Percentiles rank a stretch among this genome's conserved stretches.
Evolutionary conservation across 345 rosid genomes (phyloP).

Genomic region (Turritis glabra): DNA sequence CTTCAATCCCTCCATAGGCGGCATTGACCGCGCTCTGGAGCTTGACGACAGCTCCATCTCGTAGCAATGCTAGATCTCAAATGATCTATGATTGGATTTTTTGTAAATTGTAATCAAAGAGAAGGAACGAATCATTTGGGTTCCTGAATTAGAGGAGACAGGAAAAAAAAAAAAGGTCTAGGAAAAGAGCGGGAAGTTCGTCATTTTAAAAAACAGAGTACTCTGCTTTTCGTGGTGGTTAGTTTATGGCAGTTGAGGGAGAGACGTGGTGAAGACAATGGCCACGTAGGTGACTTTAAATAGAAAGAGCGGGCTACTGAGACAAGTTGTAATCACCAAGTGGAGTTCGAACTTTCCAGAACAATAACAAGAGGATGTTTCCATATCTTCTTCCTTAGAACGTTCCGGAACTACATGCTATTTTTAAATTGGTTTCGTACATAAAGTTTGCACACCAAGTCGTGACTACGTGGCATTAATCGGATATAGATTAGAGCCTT

Average conservation of each 20-base stretch:
- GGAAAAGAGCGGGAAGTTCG: constrained; percentile 21
- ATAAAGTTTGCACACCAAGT: no score
- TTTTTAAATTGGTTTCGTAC: no score
- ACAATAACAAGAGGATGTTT: neutral
- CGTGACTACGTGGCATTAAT: no score
- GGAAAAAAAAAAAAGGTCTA: neutral
- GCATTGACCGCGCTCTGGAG: constrained; percentile 14
- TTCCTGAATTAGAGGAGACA: neutral
- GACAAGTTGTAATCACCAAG: neutral
- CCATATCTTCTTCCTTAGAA: constrained; percentile 33
- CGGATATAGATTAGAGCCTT: no score
- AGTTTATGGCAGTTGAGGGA: constrained; percentile 14
- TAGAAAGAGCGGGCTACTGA: neutral
- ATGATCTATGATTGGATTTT: neutral
- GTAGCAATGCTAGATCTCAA: neutral
- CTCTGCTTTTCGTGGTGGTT: constrained; percentile 16
- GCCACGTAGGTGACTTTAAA: constrained; percentile 17
- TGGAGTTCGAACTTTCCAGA: constrained; percentile 51
- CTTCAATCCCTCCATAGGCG: constrained; percentile 70
- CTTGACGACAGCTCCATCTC: constrained; percentile 28
- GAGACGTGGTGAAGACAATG: constrained; percentile 24
- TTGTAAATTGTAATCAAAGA: neutral
- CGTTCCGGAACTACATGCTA: constrained; percentile 57
- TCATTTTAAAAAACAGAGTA: constrained; percentile 20
- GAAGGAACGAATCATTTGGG: constrained; percentile 1